Evolutionary conservation across 148 eudicot species (phyloP).

Genomic region (Heliosperma pusillum): DNA sequence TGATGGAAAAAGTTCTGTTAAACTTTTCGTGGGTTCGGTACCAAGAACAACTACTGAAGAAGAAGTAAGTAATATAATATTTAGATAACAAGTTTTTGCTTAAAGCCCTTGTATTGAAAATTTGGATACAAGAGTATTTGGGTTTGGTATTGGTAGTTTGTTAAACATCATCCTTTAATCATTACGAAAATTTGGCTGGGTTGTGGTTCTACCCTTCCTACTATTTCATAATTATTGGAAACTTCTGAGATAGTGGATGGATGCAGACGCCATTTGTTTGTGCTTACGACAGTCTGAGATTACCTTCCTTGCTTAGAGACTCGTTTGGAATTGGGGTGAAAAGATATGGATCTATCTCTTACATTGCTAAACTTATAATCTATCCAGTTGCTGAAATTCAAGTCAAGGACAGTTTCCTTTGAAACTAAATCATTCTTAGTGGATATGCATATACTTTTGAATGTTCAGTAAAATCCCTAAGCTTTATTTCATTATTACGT

Average conservation of each 20-base stretch:
- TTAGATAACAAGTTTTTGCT: neutral
- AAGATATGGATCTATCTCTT: neutral
- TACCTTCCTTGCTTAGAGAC: neutral
- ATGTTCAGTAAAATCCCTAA: neutral
- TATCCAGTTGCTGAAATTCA: neutral
- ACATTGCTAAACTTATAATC: neutral
- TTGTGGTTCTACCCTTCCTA: neutral
- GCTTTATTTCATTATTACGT: neutral
- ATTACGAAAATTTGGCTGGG: neutral
- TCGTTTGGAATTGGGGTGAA: neutral
- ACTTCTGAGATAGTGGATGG: neutral
- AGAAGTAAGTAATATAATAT: constrained; percentile 51
- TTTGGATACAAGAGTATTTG: neutral
- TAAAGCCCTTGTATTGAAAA: neutral
- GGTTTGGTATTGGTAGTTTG: neutral
- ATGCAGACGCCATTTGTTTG: neutral
- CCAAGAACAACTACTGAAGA: constrained; percentile 84
- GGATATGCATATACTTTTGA: neutral
- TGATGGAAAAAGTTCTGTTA: constrained; percentile 61
- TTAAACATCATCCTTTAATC: neutral
- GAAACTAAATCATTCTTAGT: neutral
- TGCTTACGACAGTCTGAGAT: neutral
- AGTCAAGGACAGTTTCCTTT: neutral
- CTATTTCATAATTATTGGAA: neutral
- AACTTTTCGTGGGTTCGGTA: constrained; percentile 90